Evolutionary conservation across 768 basidiomycete species (phyloP).

Genomic region (Lactarius tabidus): DNA sequence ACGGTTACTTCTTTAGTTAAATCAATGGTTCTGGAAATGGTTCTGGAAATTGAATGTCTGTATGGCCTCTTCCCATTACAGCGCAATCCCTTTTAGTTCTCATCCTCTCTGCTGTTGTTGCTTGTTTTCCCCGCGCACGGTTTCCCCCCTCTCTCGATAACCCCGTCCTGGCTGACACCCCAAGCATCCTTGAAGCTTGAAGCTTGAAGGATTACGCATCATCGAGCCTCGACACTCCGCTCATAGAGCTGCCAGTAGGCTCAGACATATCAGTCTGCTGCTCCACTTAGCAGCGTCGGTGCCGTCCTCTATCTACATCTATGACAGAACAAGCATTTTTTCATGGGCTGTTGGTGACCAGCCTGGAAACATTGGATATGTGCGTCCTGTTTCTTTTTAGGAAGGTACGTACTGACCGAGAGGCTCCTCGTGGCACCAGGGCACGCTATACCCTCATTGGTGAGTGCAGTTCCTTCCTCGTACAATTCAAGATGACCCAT

Average conservation of each 20-base stretch:
- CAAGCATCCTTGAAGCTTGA: no score
- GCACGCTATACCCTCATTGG: constrained; percentile 16
- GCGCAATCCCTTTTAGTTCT: no score
- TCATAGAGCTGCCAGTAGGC: not conserved
- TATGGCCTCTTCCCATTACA: no score
- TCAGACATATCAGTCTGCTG: not conserved
- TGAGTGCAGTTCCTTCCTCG: not conserved
- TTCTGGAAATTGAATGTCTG: no score
- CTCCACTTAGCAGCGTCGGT: not conserved
- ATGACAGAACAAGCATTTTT: not conserved
- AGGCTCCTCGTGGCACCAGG: not conserved
- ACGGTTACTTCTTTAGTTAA: no score
- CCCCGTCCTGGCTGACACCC: no score
- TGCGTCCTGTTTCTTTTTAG: not conserved
- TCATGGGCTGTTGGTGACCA: not conserved
- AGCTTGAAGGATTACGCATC: not conserved
- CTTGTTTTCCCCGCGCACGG: no score
- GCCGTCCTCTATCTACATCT: not conserved
- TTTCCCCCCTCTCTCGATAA: no score
- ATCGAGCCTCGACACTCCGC: not conserved
- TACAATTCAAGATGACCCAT: not conserved
- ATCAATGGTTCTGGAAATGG: no score
- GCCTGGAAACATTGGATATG: not conserved
- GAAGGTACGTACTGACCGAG: not conserved
- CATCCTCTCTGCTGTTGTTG: no score